Base-by-base conservation (phyloP, 2,329 filamentous ascomycete species). In the Penicillium frequentans region DNA sequence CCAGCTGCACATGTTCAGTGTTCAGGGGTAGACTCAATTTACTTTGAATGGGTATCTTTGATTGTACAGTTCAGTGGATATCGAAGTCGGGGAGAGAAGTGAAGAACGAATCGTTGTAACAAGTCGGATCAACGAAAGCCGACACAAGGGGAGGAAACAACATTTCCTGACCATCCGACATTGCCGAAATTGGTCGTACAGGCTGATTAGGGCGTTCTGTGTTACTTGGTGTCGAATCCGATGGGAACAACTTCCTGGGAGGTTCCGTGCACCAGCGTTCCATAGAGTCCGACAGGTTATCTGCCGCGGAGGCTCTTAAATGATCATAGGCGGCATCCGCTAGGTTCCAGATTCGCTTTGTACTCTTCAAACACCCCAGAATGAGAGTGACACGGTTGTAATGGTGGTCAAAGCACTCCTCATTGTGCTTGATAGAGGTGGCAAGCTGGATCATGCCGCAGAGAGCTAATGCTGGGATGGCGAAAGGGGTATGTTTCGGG, bases 361-460 rank as follows among this genome's bases (percentile, higher is more conserved):
- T 64, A 21, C 63, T 66, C 48, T 74, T 74, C 24, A 74, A 55
- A 44, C 70, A 73, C 1, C 72, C 72, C 7, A 74, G 66, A 7
- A 74, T 66, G 3, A 74, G 66, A 10, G 68, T 68, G 3, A 74
- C 70, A n/a, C 72, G 68, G 45, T 74, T 74, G 26, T 67, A 70
- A 47, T 74, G 72, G 31, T 74, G 72, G 27, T 74, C 72, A n/a
- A 70, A 70, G 45, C 72, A 74, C n/a, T 74, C 72, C 21, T 68
- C 63, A 2, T 67, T 69, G 49, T 74, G 72, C n/a, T 64, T 70
- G 7, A 64, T 64, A 14, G 63, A 67, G 0, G 72, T 74, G 5
- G 70, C 70, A 3, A 74, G 66, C 56, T 74, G 72, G 27, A 73
- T 67, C 60, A 74, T 66, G 1, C 72, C 72, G 42, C 70, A 73